Evolutionary conservation across 805 yeast genomes (phyloP).

Genomic region (Hanseniaspora clermontiae): DNA sequence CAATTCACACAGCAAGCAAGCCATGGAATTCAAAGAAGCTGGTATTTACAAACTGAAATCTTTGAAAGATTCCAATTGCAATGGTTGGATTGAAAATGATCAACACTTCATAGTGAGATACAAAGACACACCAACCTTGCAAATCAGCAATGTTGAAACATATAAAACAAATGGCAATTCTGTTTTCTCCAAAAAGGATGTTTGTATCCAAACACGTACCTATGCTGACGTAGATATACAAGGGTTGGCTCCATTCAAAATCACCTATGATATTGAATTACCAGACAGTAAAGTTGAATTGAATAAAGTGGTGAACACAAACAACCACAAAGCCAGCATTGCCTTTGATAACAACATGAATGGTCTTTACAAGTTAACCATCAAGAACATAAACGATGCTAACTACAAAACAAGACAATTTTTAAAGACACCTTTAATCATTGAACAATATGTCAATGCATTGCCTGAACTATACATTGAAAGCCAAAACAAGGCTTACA

Average conservation of each 20-base stretch:
- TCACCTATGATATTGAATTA: conserved; percentile 48
- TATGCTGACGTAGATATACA: conserved; percentile 38
- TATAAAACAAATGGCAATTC: conserved; percentile 16
- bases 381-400: conserved; percentile 54
- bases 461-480: conserved; percentile 50
- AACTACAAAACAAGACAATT: conserved; percentile 38
- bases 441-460: conserved; percentile 43
- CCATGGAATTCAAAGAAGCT: conserved; percentile 30
- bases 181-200: conserved; percentile 25
- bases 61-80: conserved; percentile 41
- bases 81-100: conserved; percentile 33
- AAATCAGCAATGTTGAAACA: conserved; percentile 28
- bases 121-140: conserved; percentile 36
- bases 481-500: conserved; percentile 32
- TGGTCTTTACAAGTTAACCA: conserved; percentile 52
- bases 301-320: conserved; percentile 35
- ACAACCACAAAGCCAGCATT: conserved; percentile 39
- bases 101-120: conserved; percentile 32
- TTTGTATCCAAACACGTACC: conserved; percentile 40
- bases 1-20: conserved; percentile 24
- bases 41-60: conserved; percentile 38
- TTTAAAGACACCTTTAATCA: conserved; percentile 23
- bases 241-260: conserved; percentile 56
- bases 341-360: conserved; percentile 33
- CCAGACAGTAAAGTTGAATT: conserved; percentile 39